phyloP scores from a whole-genome alignment of 768 basidiomycete species.

The Mycena vulgaris region DNA sequence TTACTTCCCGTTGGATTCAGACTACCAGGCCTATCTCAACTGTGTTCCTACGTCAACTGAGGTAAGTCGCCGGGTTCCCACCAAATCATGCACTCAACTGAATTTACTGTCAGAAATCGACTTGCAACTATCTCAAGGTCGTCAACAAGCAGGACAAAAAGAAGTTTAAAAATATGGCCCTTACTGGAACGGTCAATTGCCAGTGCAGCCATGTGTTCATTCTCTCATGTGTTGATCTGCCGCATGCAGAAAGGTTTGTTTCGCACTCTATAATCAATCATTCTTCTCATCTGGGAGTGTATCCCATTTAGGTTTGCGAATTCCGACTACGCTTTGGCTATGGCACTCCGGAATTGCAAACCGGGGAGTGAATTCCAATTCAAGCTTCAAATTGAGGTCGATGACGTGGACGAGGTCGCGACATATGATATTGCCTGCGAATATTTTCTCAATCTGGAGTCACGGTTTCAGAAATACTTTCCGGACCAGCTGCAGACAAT shows the following conservation, averaged over 20 bases:
- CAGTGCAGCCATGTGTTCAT: constrained; percentile 40
- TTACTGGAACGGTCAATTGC: constrained; percentile 41
- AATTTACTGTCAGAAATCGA: constrained; percentile 42
- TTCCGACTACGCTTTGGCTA: constrained; percentile 25
- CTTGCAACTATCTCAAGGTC: constrained; percentile 40
- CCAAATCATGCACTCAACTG: neutral
- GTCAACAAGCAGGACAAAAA: constrained; percentile 42
- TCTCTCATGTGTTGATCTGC: constrained; percentile 34
- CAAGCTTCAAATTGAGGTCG: neutral
- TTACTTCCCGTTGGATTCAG: constrained; percentile 34
- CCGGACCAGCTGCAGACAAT: constrained; percentile 14
- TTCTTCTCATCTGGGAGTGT: too few species aligned
- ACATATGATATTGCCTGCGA: constrained; percentile 40
- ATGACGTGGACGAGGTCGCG: constrained; percentile 19
- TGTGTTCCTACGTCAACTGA: constrained; percentile 20
- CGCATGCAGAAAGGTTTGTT: constrained; percentile 34
- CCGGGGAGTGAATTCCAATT: neutral
- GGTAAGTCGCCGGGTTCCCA: constrained; percentile 9
- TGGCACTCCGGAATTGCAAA: constrained; percentile 19
- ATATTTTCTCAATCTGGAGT: constrained; percentile 29
- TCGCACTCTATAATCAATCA: neutral
- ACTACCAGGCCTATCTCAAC: constrained; percentile 35
- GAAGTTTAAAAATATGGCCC: constrained; percentile 41
- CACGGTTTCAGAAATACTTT: too few species aligned
- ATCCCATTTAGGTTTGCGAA: constrained; percentile 36